Evolutionary conservation across 2,329 filamentous ascomycete genomes (phyloP).

Genomic region (Dothistroma pini): DNA sequence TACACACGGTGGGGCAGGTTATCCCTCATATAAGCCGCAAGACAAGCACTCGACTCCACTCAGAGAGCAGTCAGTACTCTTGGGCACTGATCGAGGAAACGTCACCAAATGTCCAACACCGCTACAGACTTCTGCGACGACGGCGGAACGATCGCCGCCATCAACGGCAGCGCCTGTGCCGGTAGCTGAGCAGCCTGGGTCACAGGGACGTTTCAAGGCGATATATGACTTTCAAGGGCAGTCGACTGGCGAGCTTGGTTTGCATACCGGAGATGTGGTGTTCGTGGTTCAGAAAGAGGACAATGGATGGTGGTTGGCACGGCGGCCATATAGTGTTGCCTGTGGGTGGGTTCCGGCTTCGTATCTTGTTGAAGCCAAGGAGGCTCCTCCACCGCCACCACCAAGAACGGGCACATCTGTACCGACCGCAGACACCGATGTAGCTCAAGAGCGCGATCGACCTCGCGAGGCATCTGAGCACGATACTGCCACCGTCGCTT

Average conservation of each 20-base stretch:
- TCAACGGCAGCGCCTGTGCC: not conserved
- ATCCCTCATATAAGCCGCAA: not conserved
- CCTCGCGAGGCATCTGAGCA: not conserved
- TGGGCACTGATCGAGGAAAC: not conserved
- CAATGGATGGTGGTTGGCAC: not conserved
- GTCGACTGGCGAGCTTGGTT: not conserved
- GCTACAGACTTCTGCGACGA: not conserved
- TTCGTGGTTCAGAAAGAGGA: not conserved
- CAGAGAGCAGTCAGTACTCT: not conserved
- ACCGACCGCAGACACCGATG: not conserved
- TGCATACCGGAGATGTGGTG: not conserved
- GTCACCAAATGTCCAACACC: not conserved
- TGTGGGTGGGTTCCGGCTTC: not conserved
- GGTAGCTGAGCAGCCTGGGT: not conserved
- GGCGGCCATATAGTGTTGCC: not conserved
- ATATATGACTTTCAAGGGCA: not conserved
- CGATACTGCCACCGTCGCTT: not conserved
- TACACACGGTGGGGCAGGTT: not conserved
- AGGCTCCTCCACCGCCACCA: not conserved
- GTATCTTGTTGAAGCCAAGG: not conserved
- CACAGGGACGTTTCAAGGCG: not conserved
- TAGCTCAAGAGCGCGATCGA: not conserved
- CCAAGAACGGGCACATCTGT: not conserved
- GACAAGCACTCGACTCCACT: not conserved
- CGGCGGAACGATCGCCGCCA: not conserved